Base-by-base conservation (phyloP, 2,329 filamentous ascomycete species). In the Zasmidium angulare region DNA sequence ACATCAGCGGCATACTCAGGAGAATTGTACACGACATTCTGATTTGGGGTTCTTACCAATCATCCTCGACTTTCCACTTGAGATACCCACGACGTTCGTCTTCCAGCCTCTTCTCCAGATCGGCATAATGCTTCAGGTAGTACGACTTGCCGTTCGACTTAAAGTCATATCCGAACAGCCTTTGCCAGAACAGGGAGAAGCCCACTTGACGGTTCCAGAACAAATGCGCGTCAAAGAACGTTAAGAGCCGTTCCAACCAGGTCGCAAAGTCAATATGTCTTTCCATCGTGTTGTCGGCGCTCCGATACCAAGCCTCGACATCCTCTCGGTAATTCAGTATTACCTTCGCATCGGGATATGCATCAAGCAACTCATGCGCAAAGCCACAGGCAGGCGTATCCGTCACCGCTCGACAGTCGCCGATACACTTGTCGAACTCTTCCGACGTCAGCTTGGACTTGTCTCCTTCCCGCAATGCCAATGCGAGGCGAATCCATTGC, bases 371-470 rank as follows among this genome's bases (percentile, higher is more conserved):
- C 48, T 77, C 75, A 24, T 66, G 64, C 3, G 67, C 70, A 56
- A 77, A 76, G n/a, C 65, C 60, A 4, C 58, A 62, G 2, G 66
- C 66, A 0, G 75, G 73, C 21, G 71, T 58, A 36, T 77, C 76
- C 12, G 69, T 70, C 1, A 73, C 66, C 1, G 67, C 72, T 17
- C 65, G 66, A 51, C 65, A 70, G 46, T 69, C 58, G 24, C 71
- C 71, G 1, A 74, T 63, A 4, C 73, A 53, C 22, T 66, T 58
- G 54, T 75, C 71, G 61, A 68, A 73, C 21, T 72, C 65, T 29
- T 12, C 26, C 10, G 50, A 11, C 21, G 31, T 10, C 23, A 21
- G 31, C 6, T 19, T 19, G 2, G 17, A 31, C 6, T 26, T 3
- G 3, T 26, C 19, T n/a, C 24, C 29, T 40, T 20, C 9, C 11